Conservation (phyloP, 257 asterid species). For the Capsicum chinense region DNA sequence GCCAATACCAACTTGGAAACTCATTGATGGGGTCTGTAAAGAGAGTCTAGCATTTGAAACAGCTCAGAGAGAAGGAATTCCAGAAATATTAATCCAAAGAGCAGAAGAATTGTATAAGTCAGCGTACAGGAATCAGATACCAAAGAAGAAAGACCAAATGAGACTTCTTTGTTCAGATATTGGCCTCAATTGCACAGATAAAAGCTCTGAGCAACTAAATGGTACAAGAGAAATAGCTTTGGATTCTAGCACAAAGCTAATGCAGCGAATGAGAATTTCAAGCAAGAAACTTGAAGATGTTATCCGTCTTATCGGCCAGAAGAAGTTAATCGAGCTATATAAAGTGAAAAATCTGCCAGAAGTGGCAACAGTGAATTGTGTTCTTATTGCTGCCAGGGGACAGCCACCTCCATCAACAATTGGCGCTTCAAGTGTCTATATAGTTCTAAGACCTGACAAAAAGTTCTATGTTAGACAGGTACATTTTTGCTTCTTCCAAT, state of each 20-base stretch:
- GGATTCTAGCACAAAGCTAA: too few relatives aligned
- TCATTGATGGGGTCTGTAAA: too few relatives aligned
- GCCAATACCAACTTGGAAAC: too few relatives aligned
- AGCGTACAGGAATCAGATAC: slow-evolving; percentile 46
- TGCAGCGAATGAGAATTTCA: too few relatives aligned
- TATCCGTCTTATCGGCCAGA: too few relatives aligned
- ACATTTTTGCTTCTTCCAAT: slow-evolving; percentile 21
- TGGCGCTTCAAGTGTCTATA: slow-evolving; percentile 75
- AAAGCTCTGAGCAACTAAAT: slow-evolving; percentile 30
- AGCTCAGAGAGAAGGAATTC: too few relatives aligned
- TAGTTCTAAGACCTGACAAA: slow-evolving; percentile 70
- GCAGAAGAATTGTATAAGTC: slow-evolving; percentile 73
- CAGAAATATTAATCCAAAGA: slow-evolving; percentile 56
- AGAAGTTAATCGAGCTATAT: too few relatives aligned
- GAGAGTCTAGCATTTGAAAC: slow-evolving; percentile 58
- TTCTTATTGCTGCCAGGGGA: too few relatives aligned
- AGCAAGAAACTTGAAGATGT: background rate
- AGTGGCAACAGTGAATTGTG: too few relatives aligned
- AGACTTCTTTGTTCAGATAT: slow-evolving; percentile 30
- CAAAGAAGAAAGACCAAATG: slow-evolving; percentile 21
- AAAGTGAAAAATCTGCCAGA: too few relatives aligned
- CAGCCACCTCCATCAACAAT: slow-evolving; percentile 78
- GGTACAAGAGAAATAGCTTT: background rate
- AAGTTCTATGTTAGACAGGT: slow-evolving; percentile 81
- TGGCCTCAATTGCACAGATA: background rate